A percentile compares a stretch with the other conserved stretches of the same genome.
These are phyloP conservation scores for Falciphora oryzae DNA, from an alignment of 2,329 filamentous ascomycete genomes.

Conservation along the genomic window DNA sequence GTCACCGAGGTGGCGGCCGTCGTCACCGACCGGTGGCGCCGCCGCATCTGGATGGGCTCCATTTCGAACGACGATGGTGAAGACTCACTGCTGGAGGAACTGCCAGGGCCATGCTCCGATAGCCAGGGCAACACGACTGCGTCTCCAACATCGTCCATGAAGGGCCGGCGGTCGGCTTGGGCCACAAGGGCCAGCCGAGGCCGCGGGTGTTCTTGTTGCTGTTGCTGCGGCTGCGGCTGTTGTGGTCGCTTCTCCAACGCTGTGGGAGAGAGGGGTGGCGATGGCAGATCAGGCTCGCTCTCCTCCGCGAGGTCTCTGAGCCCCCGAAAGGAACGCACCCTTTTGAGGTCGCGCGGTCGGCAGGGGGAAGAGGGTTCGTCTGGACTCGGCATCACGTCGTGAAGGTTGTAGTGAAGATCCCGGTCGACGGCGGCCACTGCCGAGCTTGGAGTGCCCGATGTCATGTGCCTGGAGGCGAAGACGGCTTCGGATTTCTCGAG, in stretches of 20 bases:
- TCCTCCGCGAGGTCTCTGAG: not conserved
- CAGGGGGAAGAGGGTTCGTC: constrained; percentile 3
- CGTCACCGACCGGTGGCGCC: constrained; percentile 31
- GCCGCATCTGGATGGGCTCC: constrained; percentile 26
- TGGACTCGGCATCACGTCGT: not conserved
- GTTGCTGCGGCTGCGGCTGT: constrained; percentile 4
- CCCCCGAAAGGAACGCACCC: not conserved
- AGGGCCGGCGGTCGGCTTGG: not conserved
- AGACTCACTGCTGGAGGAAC: constrained; percentile 16
- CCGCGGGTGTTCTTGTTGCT: constrained; percentile 2
- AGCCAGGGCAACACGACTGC: constrained; percentile 1
- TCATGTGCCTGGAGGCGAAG: constrained; percentile 46
- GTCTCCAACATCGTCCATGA: not conserved
- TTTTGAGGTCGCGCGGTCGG: constrained; percentile 2
- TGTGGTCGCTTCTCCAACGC: not conserved
- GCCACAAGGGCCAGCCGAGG: not conserved
- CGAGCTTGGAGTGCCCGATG: constrained; percentile 38
- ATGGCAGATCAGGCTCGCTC: not conserved
- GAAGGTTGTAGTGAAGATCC: constrained; percentile 6
- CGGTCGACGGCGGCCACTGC: constrained; percentile 1
- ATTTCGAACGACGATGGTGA: constrained; percentile 28
- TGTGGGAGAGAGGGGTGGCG: not conserved
- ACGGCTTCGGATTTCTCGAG: constrained; percentile 42
- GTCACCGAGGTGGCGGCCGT: constrained; percentile 36
- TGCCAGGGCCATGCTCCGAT: constrained; percentile 21